Base-by-base conservation (phyloP, 345 rosid species). In the Syzygium aqueum region DNA sequence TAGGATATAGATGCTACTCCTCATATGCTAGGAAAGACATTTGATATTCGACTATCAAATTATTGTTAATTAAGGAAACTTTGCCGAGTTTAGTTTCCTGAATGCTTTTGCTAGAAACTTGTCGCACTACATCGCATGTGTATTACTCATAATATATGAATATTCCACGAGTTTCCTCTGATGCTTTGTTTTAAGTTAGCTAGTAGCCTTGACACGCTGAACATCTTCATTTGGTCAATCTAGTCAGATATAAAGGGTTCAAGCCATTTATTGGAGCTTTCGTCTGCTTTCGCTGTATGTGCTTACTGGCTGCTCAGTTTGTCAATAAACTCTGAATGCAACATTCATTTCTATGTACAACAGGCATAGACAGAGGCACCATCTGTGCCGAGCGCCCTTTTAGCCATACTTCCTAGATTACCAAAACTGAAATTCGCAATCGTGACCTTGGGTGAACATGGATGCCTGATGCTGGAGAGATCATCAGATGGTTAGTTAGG, bases 381-480 rank as follows among this genome's bases (percentile, higher is more conserved):
- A 43, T 92, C 98, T 30, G 52, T 91, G 89, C 92, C 96, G 28
- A 91, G 90, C 86, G 95, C 98, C 51, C 99, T 97, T 85, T 89
- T 94, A 89, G 93, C 96, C 89, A 93, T 97, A 95, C 92, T 95
- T 90, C 88, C 93, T 89, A 93, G 89, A 90, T 90, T 97, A 90
- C 98, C 97, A 13, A 93, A 92, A 56, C 43, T 97, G 63, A 94
- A 94, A 91, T 95, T 95, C 88, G 98, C 93, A 86, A 93, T 96
- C 85, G 97, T 94, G 86, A 97, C 99, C 85, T 91, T 95, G 91
- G 98, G 99, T 78, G 98, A 92, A 88, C 93, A 93, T 57, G 99
- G 99, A 89, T 95, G 98, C 89, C 87, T 97, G 92, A 96, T 96
- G 99, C 89, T 97, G 59, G 92, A 96, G 91, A 92, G 99, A 93